These are phyloP conservation scores for Cadophora sp. DNA, from an alignment of 2,329 filamentous ascomycete genomes.

Conservation along the genomic window DNA sequence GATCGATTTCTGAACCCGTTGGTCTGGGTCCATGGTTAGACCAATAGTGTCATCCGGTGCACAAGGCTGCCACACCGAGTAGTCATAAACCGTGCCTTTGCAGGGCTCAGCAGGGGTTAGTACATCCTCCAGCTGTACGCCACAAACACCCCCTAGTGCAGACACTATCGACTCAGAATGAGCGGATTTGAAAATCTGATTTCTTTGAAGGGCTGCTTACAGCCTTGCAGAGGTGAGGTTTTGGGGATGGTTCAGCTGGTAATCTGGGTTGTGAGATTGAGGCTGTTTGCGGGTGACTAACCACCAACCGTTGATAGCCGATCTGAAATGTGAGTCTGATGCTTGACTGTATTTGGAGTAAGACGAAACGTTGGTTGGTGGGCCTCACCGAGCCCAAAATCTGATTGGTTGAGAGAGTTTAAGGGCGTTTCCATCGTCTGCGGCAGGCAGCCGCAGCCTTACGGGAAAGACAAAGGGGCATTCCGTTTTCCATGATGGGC, in stretches of 20 bases:
- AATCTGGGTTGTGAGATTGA: background rate
- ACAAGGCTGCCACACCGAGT: slow-evolving; percentile 8
- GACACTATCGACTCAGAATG: background rate
- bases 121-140: background rate
- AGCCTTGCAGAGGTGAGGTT: background rate
- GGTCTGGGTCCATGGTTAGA: background rate
- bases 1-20: background rate
- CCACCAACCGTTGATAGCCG: background rate
- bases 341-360: background rate
- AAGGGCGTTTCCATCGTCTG: background rate
- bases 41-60: background rate
- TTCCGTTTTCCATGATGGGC: background rate
- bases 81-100: background rate
- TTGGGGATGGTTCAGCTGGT: background rate
- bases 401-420: background rate
- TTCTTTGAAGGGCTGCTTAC: background rate
- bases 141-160: slow-evolving; percentile 1
- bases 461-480: background rate
- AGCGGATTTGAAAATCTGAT: background rate
- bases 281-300: background rate
- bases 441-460: background rate
- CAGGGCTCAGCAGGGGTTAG: too few species aligned
- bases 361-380: background rate
- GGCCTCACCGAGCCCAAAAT: background rate
- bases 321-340: too few species aligned